phyloP scores from a whole-genome alignment of 2,329 filamentous ascomycete genomes.

The Dactylellina leptospora region DNA sequence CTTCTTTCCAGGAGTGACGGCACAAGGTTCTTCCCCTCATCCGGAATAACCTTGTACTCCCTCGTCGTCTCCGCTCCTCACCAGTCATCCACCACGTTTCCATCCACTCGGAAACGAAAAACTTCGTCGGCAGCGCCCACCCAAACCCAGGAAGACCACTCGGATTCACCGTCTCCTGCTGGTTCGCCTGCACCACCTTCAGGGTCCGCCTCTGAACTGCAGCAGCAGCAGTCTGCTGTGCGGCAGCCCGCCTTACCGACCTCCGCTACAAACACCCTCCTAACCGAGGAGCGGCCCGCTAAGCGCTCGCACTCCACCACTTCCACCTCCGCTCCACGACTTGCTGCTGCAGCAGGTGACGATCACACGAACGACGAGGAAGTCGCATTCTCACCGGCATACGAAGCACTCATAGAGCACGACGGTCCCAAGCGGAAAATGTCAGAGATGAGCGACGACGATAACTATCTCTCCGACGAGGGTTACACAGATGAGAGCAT shows the following conservation, averaged over 20 bases:
- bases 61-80: constrained; percentile 1
- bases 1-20: constrained; percentile 26
- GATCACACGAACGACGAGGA: constrained; percentile 44
- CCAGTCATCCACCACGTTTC: constrained; percentile 44
- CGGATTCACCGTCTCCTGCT: constrained; percentile 5
- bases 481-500: constrained; percentile 64
- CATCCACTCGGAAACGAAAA: constrained; percentile 46
- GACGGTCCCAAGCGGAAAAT: constrained; percentile 49
- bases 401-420: constrained; percentile 43
- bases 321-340: not conserved
- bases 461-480: constrained; percentile 57
- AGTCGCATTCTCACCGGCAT: constrained; percentile 42
- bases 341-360: not conserved
- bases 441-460: constrained; percentile 57
- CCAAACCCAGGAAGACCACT: constrained; percentile 27
- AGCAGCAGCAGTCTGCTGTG: not conserved
- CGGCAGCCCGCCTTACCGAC: constrained; percentile 4
- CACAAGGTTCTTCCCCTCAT: constrained; percentile 45
- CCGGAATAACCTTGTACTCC: constrained; percentile 45
- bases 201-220: not conserved
- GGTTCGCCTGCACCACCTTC: constrained; percentile 9
- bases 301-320: constrained; percentile 49
- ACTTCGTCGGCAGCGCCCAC: constrained; percentile 37
- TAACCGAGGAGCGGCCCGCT: constrained; percentile 47
- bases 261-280: not conserved